phyloP scores from a whole-genome alignment of 495 filamentous ascomycete species.

The Penicillium nucicola region DNA sequence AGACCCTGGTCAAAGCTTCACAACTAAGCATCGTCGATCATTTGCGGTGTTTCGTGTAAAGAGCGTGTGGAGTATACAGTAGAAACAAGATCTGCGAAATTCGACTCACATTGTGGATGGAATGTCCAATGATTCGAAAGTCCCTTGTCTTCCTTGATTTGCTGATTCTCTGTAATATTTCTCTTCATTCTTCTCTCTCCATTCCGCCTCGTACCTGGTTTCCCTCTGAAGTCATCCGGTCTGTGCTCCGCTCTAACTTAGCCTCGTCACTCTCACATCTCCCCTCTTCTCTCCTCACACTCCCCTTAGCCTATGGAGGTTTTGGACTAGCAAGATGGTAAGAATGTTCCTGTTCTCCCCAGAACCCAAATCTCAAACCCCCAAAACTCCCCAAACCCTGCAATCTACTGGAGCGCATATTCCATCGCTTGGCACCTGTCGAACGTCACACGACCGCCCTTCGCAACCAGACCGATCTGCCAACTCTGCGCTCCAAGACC shows the following conservation, averaged over 20 bases:
- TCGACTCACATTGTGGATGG: too few species aligned
- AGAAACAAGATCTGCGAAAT: too few species aligned
- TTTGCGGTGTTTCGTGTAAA: too few species aligned
- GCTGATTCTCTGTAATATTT: too few species aligned
- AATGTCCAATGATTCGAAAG: too few species aligned
- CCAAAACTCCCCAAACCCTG: background rate
- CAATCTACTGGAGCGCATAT: background rate
- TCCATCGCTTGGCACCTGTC: background rate
- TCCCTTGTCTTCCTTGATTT: too few species aligned
- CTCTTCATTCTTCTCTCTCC: background rate
- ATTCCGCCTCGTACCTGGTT: background rate
- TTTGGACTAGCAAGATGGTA: slow-evolving; percentile 29
- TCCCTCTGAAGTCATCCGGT: background rate
- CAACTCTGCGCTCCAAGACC: background rate
- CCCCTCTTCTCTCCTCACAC: background rate
- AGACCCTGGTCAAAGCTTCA: too few species aligned
- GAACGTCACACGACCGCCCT: slow-evolving; percentile 3
- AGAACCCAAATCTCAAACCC: too few species aligned
- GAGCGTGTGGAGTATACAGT: too few species aligned
- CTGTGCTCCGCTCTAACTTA: too few species aligned
- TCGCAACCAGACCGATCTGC: background rate
- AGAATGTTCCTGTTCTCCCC: slow-evolving; percentile 1
- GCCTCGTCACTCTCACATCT: background rate
- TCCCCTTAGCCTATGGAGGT: slow-evolving; percentile 20
- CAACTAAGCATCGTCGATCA: too few species aligned